These are phyloP conservation scores for Nelumbo lutea DNA, from an alignment of 164 flowering plant species.

Conservation along the genomic window DNA sequence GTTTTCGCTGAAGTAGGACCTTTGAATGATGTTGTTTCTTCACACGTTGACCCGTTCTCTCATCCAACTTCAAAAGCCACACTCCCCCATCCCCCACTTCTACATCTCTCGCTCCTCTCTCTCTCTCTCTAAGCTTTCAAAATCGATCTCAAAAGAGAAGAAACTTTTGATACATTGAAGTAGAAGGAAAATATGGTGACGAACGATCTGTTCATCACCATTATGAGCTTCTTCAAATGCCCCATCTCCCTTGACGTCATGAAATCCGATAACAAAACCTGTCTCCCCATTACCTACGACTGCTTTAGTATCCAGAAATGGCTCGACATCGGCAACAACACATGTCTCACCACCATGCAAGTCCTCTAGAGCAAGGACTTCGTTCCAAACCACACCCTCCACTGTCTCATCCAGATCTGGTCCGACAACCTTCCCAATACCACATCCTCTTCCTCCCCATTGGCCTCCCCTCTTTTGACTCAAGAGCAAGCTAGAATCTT, in stretches of 20 bases:
- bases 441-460: neutral
- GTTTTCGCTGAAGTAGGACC: no score
- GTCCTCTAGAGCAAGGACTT: slow-evolving; percentile 59
- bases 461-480: slow-evolving; percentile 3
- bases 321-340: slow-evolving; percentile 87
- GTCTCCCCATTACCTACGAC: slow-evolving; percentile 91
- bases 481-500: slow-evolving; percentile 18
- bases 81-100: neutral
- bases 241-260: slow-evolving; percentile 50
- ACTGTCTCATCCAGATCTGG: slow-evolving; percentile 82
- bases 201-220: slow-evolving; percentile 52
- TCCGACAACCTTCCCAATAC: slow-evolving; percentile 20
- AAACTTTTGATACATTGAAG: neutral
- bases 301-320: slow-evolving; percentile 79
- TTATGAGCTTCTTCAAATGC: slow-evolving; percentile 56
- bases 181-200: slow-evolving; percentile 30
- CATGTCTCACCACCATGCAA: slow-evolving; percentile 96
- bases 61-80: no score
- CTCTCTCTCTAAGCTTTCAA: slow-evolving; percentile 2
- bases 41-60: no score
- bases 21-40: no score
- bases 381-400: slow-evolving; percentile 74
- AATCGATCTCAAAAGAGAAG: no score
- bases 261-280: slow-evolving; percentile 79
- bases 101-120: neutral